Evolutionary conservation across 768 basidiomycete genomes (phyloP).

Genomic region (Xerocomellus chrysenteron): DNA sequence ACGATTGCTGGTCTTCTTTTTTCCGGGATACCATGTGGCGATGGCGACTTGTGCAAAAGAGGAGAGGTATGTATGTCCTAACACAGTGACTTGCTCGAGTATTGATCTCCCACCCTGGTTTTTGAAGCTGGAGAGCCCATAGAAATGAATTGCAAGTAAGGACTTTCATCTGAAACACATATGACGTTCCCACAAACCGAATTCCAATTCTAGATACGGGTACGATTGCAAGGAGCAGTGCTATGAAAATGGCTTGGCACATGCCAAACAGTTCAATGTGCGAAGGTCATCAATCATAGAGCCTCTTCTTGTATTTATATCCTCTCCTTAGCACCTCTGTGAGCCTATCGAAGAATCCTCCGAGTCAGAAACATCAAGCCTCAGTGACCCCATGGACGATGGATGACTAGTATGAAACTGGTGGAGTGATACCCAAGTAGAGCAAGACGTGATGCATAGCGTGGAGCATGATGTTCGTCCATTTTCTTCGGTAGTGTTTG

Average conservation of each 20-base stretch:
- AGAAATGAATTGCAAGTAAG: constrained; percentile 1
- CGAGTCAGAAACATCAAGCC: no score
- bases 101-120: neutral
- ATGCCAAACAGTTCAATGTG: constrained; percentile 2
- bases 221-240: constrained; percentile 4
- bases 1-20: neutral
- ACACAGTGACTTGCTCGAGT: no score
- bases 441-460: no score
- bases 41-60: neutral
- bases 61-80: neutral
- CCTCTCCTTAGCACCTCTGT: neutral
- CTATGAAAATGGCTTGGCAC: neutral
- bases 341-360: neutral
- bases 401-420: no score
- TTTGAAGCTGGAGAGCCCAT: neutral
- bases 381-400: no score
- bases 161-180: no score
- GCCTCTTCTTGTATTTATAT: neutral
- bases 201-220: neutral
- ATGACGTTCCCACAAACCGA: neutral
- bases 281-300: neutral
- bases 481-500: no score
- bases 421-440: no score
- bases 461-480: no score
- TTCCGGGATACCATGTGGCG: constrained; percentile 1